These are phyloP conservation scores for Talaromyces sp. DNA, from an alignment of 2,329 filamentous ascomycete genomes.

Conservation along the genomic window DNA sequence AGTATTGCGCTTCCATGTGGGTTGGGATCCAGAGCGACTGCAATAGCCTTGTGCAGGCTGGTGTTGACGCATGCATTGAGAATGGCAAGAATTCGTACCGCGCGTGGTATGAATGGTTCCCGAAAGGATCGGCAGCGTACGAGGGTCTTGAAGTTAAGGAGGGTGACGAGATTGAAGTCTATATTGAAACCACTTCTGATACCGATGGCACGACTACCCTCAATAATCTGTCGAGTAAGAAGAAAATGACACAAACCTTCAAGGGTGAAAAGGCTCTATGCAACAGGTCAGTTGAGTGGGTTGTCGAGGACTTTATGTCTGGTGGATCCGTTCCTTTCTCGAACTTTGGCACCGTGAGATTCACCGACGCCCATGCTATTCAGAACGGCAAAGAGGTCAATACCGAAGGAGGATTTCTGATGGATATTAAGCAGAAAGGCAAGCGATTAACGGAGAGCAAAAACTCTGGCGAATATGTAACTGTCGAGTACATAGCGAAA, in stretches of 20 bases:
- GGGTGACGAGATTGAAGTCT: slow-evolving; percentile 7
- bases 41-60: slow-evolving; percentile 3
- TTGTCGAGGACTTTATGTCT: slow-evolving; percentile 7
- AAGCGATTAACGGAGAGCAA: neutral
- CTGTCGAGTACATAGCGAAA: neutral
- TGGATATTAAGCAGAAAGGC: neutral
- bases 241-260: neutral
- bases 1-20: slow-evolving; percentile 59
- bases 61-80: slow-evolving; percentile 8
- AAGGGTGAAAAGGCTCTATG: neutral
- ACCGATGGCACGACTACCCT: neutral
- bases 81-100: neutral
- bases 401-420: neutral
- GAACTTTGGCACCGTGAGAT: slow-evolving; percentile 6
- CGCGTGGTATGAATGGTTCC: slow-evolving; percentile 9
- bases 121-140: neutral
- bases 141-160: slow-evolving; percentile 2
- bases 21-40: slow-evolving; percentile 32
- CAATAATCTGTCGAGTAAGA: neutral
- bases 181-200: slow-evolving; percentile 1
- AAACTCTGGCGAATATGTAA: neutral
- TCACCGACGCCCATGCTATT: slow-evolving; percentile 6
- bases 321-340: slow-evolving; percentile 5
- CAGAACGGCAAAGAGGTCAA: neutral
- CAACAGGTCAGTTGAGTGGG: slow-evolving; percentile 6